A percentile compares a stretch with the other conserved stretches of the same genome.
These are phyloP conservation scores for Sextonia rubra DNA, from an alignment of 164 flowering plant genomes.

Conservation along the genomic window DNA sequence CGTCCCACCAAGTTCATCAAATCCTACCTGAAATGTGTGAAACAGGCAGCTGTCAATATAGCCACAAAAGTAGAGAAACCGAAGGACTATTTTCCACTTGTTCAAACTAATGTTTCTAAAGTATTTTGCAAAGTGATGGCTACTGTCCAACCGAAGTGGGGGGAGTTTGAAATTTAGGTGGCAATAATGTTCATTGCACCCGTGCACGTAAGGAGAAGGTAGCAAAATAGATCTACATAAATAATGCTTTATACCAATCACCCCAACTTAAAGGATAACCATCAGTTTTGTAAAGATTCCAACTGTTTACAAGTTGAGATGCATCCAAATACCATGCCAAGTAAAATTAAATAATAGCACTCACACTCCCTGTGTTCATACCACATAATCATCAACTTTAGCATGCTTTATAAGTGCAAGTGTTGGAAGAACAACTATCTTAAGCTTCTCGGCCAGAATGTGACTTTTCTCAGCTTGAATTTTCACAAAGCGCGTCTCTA, in stretches of 20 bases:
- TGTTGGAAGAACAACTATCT: slow-evolving; percentile 85
- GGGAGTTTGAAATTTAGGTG: too few relatives aligned
- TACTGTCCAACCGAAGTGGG: too few relatives aligned
- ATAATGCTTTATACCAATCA: too few relatives aligned
- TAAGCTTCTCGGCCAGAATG: slow-evolving; percentile 83
- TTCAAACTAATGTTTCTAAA: too few relatives aligned
- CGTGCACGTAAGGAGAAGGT: too few relatives aligned
- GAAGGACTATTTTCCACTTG: too few relatives aligned
- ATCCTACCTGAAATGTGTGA: slow-evolving; percentile 59
- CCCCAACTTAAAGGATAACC: background rate
- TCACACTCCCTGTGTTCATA: slow-evolving; percentile 22
- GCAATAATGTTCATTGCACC: too few relatives aligned
- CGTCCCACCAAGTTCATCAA: slow-evolving; percentile 85
- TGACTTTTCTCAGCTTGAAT: slow-evolving; percentile 94
- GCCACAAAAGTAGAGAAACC: too few relatives aligned
- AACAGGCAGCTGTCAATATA: background rate
- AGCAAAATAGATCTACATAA: too few relatives aligned
- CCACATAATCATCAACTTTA: slow-evolving; percentile 98
- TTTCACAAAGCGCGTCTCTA: slow-evolving; percentile 94
- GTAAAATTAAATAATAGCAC: background rate
- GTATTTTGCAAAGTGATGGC: too few relatives aligned
- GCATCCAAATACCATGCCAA: background rate
- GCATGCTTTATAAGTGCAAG: slow-evolving; percentile 90
- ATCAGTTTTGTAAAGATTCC: background rate
- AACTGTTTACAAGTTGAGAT: background rate